Evolutionary conservation across 768 basidiomycete species (phyloP).

Genomic region (Russula sp.): DNA sequence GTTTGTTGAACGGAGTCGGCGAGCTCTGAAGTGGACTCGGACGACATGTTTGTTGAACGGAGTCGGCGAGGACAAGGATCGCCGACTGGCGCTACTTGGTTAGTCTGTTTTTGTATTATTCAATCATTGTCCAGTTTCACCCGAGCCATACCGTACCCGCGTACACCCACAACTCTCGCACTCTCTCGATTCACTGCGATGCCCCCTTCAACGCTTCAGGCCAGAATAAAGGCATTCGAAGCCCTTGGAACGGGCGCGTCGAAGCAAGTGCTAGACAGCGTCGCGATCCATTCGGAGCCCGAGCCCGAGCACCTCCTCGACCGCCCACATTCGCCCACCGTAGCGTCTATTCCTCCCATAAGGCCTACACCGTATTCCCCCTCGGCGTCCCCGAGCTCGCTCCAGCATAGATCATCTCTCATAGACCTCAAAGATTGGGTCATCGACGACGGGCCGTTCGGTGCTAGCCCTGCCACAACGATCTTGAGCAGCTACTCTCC

Average conservation of each 20-base stretch:
- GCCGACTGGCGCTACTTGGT: no score
- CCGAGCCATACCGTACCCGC: not conserved
- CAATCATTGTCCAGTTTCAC: no score
- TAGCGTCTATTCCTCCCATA: slow-evolving; percentile 15
- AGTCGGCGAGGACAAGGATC: no score
- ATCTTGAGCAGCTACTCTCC: not conserved
- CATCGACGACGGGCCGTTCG: slow-evolving; percentile 45
- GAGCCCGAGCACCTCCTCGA: slow-evolving; percentile 20
- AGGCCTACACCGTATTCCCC: slow-evolving; percentile 11
- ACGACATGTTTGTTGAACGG: not conserved
- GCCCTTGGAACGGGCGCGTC: slow-evolving; percentile 14
- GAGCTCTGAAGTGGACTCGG: no score
- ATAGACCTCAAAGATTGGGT: slow-evolving; percentile 68
- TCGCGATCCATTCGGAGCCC: slow-evolving; percentile 12
- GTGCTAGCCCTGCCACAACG: not conserved
- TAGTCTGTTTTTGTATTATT: not conserved
- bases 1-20: not conserved
- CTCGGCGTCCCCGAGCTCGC: slow-evolving; percentile 11
- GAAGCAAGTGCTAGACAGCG: slow-evolving; percentile 12
- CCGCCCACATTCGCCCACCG: slow-evolving; percentile 11
- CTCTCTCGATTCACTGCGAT: not conserved
- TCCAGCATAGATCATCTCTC: slow-evolving; percentile 41
- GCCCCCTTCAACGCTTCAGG: slow-evolving; percentile 19
- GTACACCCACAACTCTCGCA: not conserved
- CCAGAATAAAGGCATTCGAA: slow-evolving; percentile 21